These are phyloP conservation scores for Dujonia santamariae DNA, from an alignment of 1,139 yeast genomes.

Conservation along the genomic window DNA sequence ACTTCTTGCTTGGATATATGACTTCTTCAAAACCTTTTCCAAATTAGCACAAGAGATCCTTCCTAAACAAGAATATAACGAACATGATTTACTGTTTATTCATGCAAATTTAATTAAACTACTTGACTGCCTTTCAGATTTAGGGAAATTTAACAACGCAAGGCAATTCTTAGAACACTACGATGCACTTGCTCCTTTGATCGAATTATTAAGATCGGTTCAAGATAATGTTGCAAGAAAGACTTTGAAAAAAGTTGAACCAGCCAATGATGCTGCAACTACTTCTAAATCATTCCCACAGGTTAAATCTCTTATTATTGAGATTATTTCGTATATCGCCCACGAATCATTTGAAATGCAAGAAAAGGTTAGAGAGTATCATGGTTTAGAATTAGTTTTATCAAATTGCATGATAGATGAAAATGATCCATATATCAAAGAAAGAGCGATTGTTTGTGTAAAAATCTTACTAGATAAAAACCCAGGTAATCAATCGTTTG, in stretches of 20 bases:
- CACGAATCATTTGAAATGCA: slow-evolving; percentile 56
- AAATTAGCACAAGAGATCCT: slow-evolving; percentile 10
- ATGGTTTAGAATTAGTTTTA: slow-evolving; percentile 68
- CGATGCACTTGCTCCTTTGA: slow-evolving; percentile 42
- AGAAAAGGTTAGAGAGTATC: slow-evolving; percentile 60
- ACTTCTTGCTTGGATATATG: slow-evolving; percentile 54
- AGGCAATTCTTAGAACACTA: slow-evolving; percentile 52
- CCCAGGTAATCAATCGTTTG: slow-evolving; percentile 66
- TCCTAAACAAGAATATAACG: slow-evolving; percentile 11
- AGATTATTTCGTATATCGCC: slow-evolving; percentile 54
- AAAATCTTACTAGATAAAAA: slow-evolving; percentile 66
- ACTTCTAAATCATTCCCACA: slow-evolving; percentile 49
- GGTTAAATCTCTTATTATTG: slow-evolving; percentile 58
- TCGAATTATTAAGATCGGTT: slow-evolving; percentile 43
- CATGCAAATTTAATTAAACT: slow-evolving; percentile 25
- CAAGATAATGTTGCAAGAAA: slow-evolving; percentile 47
- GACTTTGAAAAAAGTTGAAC: slow-evolving; percentile 22
- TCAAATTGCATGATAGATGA: slow-evolving; percentile 85
- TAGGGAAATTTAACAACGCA: slow-evolving; percentile 50
- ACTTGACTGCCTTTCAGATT: slow-evolving; percentile 51
- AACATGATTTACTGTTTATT: slow-evolving; percentile 10
- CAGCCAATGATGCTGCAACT: slow-evolving; percentile 8
- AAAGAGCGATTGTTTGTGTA: slow-evolving; percentile 76
- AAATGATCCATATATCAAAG: slow-evolving; percentile 85
- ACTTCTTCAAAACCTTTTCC: slow-evolving; percentile 28